Percentiles rank a stretch among this genome's conserved stretches.
These are phyloP conservation scores for Paxillus rubicundulus DNA, from an alignment of 768 basidiomycete genomes.

Conservation along the genomic window DNA sequence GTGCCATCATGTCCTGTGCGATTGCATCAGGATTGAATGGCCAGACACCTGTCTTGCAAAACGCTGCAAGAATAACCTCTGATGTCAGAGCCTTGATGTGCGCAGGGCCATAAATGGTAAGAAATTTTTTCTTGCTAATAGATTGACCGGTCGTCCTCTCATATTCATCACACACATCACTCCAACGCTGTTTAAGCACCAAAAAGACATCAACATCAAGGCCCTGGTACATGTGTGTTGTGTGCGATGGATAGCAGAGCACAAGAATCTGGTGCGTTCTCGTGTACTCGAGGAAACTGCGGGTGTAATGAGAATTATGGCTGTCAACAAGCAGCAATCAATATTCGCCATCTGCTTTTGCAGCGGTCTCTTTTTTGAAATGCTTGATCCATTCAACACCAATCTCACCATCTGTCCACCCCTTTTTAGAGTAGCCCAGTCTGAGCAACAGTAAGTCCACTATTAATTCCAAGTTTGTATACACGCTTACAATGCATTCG, in stretches of 20 bases:
- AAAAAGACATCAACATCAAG: slow-evolving; percentile 38
- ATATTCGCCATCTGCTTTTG: slow-evolving; percentile 28
- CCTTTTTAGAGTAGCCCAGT: slow-evolving; percentile 15
- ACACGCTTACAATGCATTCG: slow-evolving; percentile 22
- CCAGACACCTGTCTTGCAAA: slow-evolving; percentile 26
- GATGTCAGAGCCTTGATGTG: slow-evolving; percentile 20
- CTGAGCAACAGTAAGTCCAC: not conserved
- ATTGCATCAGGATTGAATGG: slow-evolving; percentile 23
- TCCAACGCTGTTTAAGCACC: slow-evolving; percentile 29
- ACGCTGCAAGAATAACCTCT: slow-evolving; percentile 21
- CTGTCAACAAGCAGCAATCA: no score
- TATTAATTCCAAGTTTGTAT: slow-evolving; percentile 11
- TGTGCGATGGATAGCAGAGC: slow-evolving; percentile 45
- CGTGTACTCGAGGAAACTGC: slow-evolving; percentile 4
- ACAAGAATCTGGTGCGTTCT: slow-evolving; percentile 34
- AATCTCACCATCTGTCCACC: slow-evolving; percentile 29
- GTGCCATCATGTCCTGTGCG: no score
- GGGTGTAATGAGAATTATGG: slow-evolving; percentile 2
- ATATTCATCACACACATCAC: slow-evolving; percentile 14
- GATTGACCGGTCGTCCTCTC: slow-evolving; percentile 12
- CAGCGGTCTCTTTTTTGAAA: slow-evolving; percentile 30
- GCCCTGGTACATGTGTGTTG: slow-evolving; percentile 43
- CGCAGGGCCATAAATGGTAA: slow-evolving; percentile 34
- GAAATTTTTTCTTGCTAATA: slow-evolving; percentile 38
- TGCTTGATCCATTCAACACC: slow-evolving; percentile 25